phyloP scores from a whole-genome alignment of 805 yeast genomes.

The Ogataea kodamae region DNA sequence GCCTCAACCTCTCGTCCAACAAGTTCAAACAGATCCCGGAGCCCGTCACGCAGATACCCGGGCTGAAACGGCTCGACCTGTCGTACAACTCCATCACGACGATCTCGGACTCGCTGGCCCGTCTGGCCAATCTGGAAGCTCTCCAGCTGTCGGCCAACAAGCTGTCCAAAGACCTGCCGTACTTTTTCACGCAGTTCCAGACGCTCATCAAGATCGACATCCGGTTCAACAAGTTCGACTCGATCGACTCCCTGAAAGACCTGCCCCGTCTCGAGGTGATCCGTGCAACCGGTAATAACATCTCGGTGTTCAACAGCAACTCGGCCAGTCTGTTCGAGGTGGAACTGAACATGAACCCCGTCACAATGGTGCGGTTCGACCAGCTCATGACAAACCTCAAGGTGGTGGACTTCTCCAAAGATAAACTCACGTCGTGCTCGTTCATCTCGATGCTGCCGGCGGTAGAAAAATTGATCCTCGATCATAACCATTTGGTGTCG shows the following conservation, averaged over 20 bases:
- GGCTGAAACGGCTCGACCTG: conserved; percentile 65
- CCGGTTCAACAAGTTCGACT: conserved; percentile 60
- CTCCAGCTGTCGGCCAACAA: conserved; percentile 74
- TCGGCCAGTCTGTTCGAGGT: conserved; percentile 63
- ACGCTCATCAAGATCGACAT: conserved; percentile 71
- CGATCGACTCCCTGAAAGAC: conserved; percentile 52
- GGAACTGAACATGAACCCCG: conserved; percentile 78
- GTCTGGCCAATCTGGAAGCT: conserved; percentile 57
- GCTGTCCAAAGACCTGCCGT: conserved; percentile 50
- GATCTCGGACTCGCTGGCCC: conserved; percentile 60
- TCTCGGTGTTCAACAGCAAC: conserved; percentile 63
- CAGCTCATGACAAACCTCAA: conserved; percentile 56
- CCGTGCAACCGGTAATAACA: conserved; percentile 69
- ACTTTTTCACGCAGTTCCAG: conserved; percentile 47
- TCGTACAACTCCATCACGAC: conserved; percentile 70
- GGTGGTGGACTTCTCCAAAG: conserved; percentile 72
- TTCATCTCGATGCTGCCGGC: conserved; percentile 60
- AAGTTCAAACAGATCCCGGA: conserved; percentile 60
- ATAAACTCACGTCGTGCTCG: conserved; percentile 74
- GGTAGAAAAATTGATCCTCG: conserved; percentile 70
- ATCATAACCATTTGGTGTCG: conserved; percentile 75
- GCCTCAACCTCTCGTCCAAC: conserved; percentile 79
- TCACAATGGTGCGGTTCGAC: conserved; percentile 62
- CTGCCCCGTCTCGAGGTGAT: conserved; percentile 67
- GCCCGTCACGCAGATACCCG: conserved; percentile 55